A percentile compares a stretch with the other conserved stretches of the same genome.
Evolutionary conservation across 768 basidiomycete genomes (phyloP).

Genomic region (Pisolithus microcarpus): DNA sequence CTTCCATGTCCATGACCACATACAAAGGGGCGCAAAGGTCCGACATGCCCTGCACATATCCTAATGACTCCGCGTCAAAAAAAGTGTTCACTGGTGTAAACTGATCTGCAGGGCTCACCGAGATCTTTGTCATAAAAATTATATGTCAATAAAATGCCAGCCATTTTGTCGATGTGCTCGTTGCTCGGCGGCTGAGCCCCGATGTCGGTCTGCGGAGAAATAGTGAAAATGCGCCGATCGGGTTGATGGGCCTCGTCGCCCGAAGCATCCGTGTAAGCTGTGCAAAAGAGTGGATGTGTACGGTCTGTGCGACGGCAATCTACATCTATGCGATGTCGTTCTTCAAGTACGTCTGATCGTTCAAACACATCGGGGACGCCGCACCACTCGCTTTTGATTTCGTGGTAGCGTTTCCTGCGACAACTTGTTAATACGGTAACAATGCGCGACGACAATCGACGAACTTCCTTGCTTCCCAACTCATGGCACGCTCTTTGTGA

Average conservation of each 20-base stretch:
- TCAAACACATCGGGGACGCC: constrained; percentile 77
- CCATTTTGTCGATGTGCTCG: constrained; percentile 86
- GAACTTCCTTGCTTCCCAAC: constrained; percentile 62
- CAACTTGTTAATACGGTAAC: constrained; percentile 5
- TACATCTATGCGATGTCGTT: constrained; percentile 91
- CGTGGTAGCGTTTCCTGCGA: constrained; percentile 60
- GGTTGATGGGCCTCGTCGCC: constrained; percentile 43
- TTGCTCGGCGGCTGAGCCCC: constrained; percentile 87
- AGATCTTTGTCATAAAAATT: constrained; percentile 85
- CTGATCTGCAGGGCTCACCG: constrained; percentile 41
- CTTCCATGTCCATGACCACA: constrained; percentile 83
- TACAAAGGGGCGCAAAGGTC: constrained; percentile 93
- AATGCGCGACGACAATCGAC: constrained; percentile 8
- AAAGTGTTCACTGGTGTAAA: background rate
- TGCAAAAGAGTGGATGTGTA: constrained; percentile 81
- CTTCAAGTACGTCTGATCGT: constrained; percentile 74
- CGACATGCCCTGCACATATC: constrained; percentile 99
- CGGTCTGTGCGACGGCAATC: constrained; percentile 96
- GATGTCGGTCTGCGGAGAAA: constrained; percentile 67
- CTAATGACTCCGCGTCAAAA: constrained; percentile 29
- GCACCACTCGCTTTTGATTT: constrained; percentile 76
- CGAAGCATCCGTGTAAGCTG: constrained; percentile 29
- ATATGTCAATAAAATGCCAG: constrained; percentile 81
- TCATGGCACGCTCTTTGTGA: constrained; percentile 47
- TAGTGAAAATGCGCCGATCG: constrained; percentile 56